Conservation (phyloP, 768 basidiomycete species). For the Phaeolepiota aurea region DNA sequence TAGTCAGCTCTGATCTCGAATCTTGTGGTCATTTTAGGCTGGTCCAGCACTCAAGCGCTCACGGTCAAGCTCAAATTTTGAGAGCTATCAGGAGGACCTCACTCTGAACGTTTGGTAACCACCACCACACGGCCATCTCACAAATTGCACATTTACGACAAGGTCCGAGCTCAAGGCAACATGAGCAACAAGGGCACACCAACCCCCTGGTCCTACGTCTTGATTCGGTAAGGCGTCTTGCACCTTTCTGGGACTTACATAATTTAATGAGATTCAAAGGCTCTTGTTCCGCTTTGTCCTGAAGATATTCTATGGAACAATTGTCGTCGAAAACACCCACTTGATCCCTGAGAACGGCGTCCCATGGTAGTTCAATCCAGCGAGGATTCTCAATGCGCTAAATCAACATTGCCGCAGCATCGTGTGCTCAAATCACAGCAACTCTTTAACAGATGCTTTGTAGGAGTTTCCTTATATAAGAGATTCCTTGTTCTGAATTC, state of each 20-base stretch:
- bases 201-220: constrained; percentile 40
- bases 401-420: constrained; percentile 38
- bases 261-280: constrained; percentile 26
- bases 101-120: no score
- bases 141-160: no score
- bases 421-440: constrained; percentile 81
- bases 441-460: constrained; percentile 83
- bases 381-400: constrained; percentile 8
- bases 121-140: no score
- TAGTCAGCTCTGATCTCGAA: constrained; percentile 12
- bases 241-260: background rate
- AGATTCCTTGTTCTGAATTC: no score
- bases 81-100: no score
- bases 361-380: constrained; percentile 60
- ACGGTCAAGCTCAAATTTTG: no score
- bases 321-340: constrained; percentile 74
- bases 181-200: constrained; percentile 23
- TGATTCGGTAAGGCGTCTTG: constrained; percentile 46
- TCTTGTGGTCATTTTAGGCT: no score
- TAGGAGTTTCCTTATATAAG: no score
- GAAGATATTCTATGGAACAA: constrained; percentile 86
- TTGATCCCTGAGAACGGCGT: constrained; percentile 63
- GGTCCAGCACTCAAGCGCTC: no score
- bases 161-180: no score
- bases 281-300: constrained; percentile 74